Evolutionary conservation across 768 basidiomycete genomes (phyloP).

Genomic region (Psilocybe azurescens): DNA sequence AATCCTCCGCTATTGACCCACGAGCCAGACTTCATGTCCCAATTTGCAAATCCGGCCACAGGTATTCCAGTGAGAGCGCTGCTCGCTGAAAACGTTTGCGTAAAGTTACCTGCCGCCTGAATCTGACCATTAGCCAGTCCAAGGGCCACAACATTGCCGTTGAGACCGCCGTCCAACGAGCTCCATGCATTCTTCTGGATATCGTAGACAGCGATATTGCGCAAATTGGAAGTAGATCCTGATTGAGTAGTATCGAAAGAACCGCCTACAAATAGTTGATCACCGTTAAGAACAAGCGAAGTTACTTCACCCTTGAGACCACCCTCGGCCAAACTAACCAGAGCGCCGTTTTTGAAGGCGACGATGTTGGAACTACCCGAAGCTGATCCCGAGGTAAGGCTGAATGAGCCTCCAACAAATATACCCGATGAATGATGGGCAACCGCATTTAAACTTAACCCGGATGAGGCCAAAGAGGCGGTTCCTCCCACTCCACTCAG

Average conservation of each 20-base stretch:
- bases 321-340: slow-evolving; percentile 57
- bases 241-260: slow-evolving; percentile 75
- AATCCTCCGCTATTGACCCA: slow-evolving; percentile 85
- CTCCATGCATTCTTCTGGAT: slow-evolving; percentile 68
- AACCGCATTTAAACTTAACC: slow-evolving; percentile 54
- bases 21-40: slow-evolving; percentile 59
- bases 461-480: slow-evolving; percentile 39
- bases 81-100: slow-evolving; percentile 41
- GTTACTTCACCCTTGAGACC: slow-evolving; percentile 86
- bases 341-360: slow-evolving; percentile 62
- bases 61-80: slow-evolving; percentile 38
- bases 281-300: slow-evolving; percentile 64
- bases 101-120: slow-evolving; percentile 80
- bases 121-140: slow-evolving; percentile 54
- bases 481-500: slow-evolving; percentile 63
- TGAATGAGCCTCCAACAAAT: slow-evolving; percentile 82
- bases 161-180: slow-evolving; percentile 71
- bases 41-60: slow-evolving; percentile 74
- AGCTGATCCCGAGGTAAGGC: slow-evolving; percentile 57
- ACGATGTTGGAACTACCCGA: slow-evolving; percentile 74
- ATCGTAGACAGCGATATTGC: slow-evolving; percentile 75
- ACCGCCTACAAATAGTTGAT: slow-evolving; percentile 86
- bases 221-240: slow-evolving; percentile 55
- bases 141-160: slow-evolving; percentile 76
- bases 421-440: slow-evolving; percentile 73